A percentile compares a stretch with the other conserved stretches of the same genome.
phyloP scores from a whole-genome alignment of 768 basidiomycete genomes.

The Phylloporus sp. region DNA sequence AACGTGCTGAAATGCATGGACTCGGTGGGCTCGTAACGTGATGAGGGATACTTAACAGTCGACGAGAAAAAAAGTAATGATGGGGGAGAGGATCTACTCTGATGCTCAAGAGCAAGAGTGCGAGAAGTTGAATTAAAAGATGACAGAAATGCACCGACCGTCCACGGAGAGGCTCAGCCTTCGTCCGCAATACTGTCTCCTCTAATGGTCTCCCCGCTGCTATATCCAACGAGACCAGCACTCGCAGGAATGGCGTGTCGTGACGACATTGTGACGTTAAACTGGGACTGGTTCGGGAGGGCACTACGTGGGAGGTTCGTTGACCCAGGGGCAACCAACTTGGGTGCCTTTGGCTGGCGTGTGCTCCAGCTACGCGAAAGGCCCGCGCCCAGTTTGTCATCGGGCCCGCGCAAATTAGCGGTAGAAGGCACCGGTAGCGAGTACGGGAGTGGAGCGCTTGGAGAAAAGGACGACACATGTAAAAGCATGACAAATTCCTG shows the following conservation, averaged over 20 bases:
- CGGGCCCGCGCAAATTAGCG: constrained; percentile 23
- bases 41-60: constrained; percentile 16
- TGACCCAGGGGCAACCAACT: constrained; percentile 29
- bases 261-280: constrained; percentile 36
- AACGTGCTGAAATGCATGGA: constrained; percentile 20
- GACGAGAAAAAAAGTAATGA: constrained; percentile 1
- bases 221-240: constrained; percentile 9
- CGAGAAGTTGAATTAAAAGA: neutral
- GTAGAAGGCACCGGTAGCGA: constrained; percentile 42
- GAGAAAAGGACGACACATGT: constrained; percentile 78
- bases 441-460: constrained; percentile 49
- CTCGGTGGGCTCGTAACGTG: constrained; percentile 2
- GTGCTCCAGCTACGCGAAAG: constrained; percentile 58
- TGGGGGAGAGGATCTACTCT: neutral
- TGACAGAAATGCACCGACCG: constrained; percentile 8
- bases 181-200: constrained; percentile 20
- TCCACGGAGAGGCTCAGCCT: constrained; percentile 28
- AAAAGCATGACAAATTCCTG: constrained; percentile 85
- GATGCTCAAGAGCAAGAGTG: neutral
- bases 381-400: constrained; percentile 48
- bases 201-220: constrained; percentile 12
- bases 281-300: constrained; percentile 42
- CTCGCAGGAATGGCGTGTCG: constrained; percentile 9
- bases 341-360: constrained; percentile 41
- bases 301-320: constrained; percentile 49